Evolutionary conservation across 1,139 yeast genomes (phyloP), one percentile per base, ranked within the genome.

Genomic region (Nematodospora anomalae): DNA sequence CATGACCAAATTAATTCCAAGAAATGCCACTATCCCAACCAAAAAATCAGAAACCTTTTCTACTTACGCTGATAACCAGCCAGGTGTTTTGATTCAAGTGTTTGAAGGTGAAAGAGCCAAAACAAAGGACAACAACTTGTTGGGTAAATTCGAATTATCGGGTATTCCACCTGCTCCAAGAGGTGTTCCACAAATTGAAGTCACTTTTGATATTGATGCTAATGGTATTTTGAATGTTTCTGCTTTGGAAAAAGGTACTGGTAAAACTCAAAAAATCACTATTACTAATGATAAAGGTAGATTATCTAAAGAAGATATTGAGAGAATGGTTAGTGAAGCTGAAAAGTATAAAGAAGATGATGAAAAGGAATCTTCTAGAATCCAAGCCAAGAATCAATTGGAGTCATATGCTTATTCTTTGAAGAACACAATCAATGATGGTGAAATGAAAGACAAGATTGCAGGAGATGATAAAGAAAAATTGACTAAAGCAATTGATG

Each of bases 121-220:
- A 71, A 88, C 94, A 40, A 89, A 85, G 73, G 97, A 90, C 70
- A 90, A 90, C 75, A 90, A 90, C 74, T 72, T 83, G 60, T 79
- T 90, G 53, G 97, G 97, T 67, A 88, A 89, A 71, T 90, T 90
- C 57, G 96, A 90, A 64, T 79, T 90, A 54, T 74, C 88, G 34
- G 96, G 96, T 57, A 89, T 90, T 49, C 97, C 97, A 56, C 95
- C 97, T 43, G 95, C 97, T 31, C 97, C 97, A 68, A 86, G 96
- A 74, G 97, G 97, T 66, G 89, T 83, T 42, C 96, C 96, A 51
- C 96, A 88, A 72, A 85, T 89, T 57, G 96, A 88, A 71, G 96
- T 88, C 47, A 87, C 96, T 32, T 88, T 88, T 59, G 94, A 87
- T 55, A 72, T 89, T 53, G 96, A 88, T 62, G 95, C 96, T 42